A percentile compares a stretch with the other conserved stretches of the same genome.
phyloP scores from a whole-genome alignment of 495 filamentous ascomycete species.

The Hypoxylon crocopeplum region DNA sequence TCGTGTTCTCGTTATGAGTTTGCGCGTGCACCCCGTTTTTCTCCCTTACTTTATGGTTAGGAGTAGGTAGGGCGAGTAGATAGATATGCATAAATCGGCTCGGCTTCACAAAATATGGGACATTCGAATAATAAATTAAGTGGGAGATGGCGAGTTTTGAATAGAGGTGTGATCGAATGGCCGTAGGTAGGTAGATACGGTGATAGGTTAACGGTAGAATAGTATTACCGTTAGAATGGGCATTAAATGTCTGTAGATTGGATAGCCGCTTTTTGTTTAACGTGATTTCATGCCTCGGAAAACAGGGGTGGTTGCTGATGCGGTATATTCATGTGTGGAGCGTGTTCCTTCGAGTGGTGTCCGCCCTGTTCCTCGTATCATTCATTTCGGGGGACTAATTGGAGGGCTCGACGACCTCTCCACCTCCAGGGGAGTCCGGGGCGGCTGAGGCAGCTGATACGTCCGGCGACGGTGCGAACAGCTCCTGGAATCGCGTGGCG shows the following conservation, averaged over 20 bases:
- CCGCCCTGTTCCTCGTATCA: neutral
- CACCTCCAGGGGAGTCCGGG: slow-evolving; percentile 38
- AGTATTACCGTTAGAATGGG: no score
- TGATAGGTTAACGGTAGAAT: no score
- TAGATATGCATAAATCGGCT: neutral
- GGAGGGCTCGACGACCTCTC: slow-evolving; percentile 10
- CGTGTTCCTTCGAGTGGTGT: neutral
- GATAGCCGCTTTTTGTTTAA: no score
- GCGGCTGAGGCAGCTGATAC: slow-evolving; percentile 25
- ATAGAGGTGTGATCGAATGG: neutral
- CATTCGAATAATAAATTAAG: slow-evolving; percentile 2
- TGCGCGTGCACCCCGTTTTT: neutral
- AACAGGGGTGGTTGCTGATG: no score
- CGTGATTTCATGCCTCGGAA: no score
- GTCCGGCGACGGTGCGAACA: slow-evolving; percentile 38
- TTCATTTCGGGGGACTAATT: neutral
- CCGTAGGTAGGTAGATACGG: neutral
- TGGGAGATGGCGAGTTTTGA: neutral
- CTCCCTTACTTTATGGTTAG: neutral
- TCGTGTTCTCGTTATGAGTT: slow-evolving; percentile 8
- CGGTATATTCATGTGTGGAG: no score
- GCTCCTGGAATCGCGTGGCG: slow-evolving; percentile 49
- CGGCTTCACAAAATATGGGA: slow-evolving; percentile 4
- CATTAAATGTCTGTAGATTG: no score
- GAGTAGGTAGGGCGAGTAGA: neutral